These are phyloP conservation scores for Blumeria graminis DNA, from an alignment of 2,329 filamentous ascomycete species.

Conservation along the genomic window DNA sequence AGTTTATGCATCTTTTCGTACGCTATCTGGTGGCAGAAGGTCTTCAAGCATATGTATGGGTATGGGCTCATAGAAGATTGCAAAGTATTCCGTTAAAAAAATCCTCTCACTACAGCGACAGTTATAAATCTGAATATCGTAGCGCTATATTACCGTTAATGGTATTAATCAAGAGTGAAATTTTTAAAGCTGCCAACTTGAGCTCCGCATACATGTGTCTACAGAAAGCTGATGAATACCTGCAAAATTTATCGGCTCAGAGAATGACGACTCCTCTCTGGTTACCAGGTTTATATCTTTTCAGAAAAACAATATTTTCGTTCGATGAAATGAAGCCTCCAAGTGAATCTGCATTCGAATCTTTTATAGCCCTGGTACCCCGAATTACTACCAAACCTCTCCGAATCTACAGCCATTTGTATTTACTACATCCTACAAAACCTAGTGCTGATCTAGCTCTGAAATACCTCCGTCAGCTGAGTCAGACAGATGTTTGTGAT, in stretches of 20 bases:
- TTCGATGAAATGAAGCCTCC: constrained; percentile 1
- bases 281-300: constrained; percentile 4
- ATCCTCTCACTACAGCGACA: neutral
- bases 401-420: neutral
- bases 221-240: constrained; percentile 3
- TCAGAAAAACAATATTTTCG: constrained; percentile 2
- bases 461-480: neutral
- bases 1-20: constrained; percentile 9
- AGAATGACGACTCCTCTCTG: constrained; percentile 4
- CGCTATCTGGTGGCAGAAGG: constrained; percentile 14
- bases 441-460: neutral
- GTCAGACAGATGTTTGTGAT: too few species aligned
- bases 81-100: constrained; percentile 2
- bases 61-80: constrained; percentile 10
- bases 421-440: neutral
- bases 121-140: neutral
- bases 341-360: constrained; percentile 7
- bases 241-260: constrained; percentile 3
- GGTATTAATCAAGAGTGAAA: constrained; percentile 6
- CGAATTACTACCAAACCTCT: too few species aligned
- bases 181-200: constrained; percentile 2
- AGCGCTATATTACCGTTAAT: constrained; percentile 5
- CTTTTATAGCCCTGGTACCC: constrained; percentile 4
- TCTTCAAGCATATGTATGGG: constrained; percentile 11
- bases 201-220: constrained; percentile 1